Percentiles rank a stretch among this genome's conserved stretches.
These are phyloP conservation scores for Arthrobotrys sphaeroides DNA, from an alignment of 2,329 filamentous ascomycete genomes.

Conservation along the genomic window DNA sequence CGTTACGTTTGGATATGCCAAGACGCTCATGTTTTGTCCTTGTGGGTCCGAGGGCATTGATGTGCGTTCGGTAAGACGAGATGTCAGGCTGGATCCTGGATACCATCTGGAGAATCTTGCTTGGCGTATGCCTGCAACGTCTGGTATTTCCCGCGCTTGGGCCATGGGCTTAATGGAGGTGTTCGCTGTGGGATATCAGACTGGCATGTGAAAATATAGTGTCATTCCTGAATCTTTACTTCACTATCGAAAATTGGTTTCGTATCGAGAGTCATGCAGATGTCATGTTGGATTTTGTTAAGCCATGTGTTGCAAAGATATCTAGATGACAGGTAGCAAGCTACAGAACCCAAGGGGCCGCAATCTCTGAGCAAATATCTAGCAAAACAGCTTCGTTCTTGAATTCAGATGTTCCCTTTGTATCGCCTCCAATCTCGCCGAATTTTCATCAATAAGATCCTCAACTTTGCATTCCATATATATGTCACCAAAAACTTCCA, in stretches of 20 bases:
- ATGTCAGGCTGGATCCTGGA: constrained; percentile 14
- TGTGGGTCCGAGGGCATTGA: constrained; percentile 13
- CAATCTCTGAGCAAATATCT: too few relatives aligned
- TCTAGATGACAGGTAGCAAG: too few relatives aligned
- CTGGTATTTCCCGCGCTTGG: constrained; percentile 29
- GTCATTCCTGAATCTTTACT: background rate
- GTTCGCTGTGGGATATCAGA: background rate
- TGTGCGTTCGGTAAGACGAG: background rate
- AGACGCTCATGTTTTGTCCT: constrained; percentile 44
- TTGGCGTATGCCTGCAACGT: too few relatives aligned
- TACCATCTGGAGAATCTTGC: constrained; percentile 3
- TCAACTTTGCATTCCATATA: background rate
- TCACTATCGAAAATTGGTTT: background rate
- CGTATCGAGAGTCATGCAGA: too few relatives aligned
- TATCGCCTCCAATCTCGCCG: background rate
- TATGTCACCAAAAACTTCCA: constrained; percentile 25
- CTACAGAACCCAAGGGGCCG: too few relatives aligned
- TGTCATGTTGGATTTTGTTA: too few relatives aligned
- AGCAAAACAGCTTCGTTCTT: too few relatives aligned
- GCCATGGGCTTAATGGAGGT: background rate
- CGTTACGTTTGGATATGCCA: background rate
- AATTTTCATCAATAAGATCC: background rate
- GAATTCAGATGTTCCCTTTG: background rate
- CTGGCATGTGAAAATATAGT: background rate
- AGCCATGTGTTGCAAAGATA: too few relatives aligned